Conservation (phyloP, 163 green algal genomes). For the Scenedesmus sp. region DNA sequence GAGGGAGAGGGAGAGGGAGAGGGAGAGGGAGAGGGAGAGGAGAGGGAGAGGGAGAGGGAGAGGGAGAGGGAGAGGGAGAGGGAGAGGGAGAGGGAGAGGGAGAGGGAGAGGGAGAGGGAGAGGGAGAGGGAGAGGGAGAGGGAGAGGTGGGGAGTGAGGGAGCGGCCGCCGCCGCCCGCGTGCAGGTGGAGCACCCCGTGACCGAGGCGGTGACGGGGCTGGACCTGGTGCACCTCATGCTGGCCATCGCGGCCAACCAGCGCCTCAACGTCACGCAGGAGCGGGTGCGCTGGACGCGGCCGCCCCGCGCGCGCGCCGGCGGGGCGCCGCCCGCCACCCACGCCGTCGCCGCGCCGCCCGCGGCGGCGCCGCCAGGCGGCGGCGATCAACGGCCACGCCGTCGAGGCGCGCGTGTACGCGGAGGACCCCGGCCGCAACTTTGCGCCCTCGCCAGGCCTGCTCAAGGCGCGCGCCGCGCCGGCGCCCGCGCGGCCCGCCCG, state of each 20-base stretch:
- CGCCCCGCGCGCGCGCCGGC: no score
- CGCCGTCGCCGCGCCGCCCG: no score
- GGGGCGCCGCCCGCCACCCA: no score
- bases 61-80: no score
- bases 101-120: no score
- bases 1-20: no score
- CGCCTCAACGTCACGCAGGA: constrained; percentile 70
- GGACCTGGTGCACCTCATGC: constrained; percentile 87
- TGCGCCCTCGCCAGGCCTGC: constrained; percentile 38
- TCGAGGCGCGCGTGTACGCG: constrained; percentile 91
- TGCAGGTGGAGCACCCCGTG: constrained; percentile 89
- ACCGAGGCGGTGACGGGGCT: constrained; percentile 74
- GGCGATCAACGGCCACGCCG: constrained; percentile 66
- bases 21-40: no score
- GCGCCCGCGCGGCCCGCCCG: constrained; percentile 59
- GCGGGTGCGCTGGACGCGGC: constrained; percentile 42
- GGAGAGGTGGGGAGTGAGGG: no score
- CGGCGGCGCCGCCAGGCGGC: constrained; percentile 11
- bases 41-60: no score
- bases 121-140: no score
- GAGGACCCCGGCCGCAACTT: constrained; percentile 81
- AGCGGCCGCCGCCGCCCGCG: no score
- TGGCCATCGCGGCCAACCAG: constrained; percentile 77
- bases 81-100: no score
- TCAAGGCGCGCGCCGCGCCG: constrained; percentile 48